These are phyloP conservation scores for Talaromyces sp. DNA, from an alignment of 2,329 filamentous ascomycete genomes.

Conservation along the genomic window DNA sequence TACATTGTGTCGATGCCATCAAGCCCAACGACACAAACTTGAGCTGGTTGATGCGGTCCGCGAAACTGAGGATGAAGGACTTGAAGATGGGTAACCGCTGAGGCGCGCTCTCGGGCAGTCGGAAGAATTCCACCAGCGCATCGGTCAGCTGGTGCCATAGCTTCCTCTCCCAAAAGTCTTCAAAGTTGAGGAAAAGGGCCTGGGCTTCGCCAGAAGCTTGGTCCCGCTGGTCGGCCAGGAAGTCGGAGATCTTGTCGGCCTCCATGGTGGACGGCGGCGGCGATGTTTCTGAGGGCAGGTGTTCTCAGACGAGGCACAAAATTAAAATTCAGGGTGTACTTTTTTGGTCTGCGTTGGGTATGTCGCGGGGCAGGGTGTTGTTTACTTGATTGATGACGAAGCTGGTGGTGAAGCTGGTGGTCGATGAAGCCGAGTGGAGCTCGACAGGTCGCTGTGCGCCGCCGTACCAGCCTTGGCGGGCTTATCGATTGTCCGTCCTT, in stretches of 20 bases:
- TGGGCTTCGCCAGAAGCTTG: constrained; percentile 82
- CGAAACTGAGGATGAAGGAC: constrained; percentile 90
- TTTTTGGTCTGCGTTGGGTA: neutral
- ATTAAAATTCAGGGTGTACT: neutral
- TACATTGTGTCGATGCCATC: constrained; percentile 77
- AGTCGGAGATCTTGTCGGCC: constrained; percentile 81
- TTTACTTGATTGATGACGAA: constrained; percentile 9
- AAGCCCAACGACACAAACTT: constrained; percentile 91
- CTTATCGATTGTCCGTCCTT: neutral
- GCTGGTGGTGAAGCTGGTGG: constrained; percentile 13
- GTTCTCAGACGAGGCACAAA: neutral
- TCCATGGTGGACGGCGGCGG: constrained; percentile 57
- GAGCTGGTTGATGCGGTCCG: constrained; percentile 97
- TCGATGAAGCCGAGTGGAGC: constrained; percentile 15
- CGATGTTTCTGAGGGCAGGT: constrained; percentile 1
- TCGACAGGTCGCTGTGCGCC: constrained; percentile 23
- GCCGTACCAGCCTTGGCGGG: constrained; percentile 14
- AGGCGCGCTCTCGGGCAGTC: constrained; percentile 69
- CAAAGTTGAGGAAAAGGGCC: constrained; percentile 81
- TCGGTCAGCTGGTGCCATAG: constrained; percentile 99
- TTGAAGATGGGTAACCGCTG: constrained; percentile 90
- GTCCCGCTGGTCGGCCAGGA: constrained; percentile 86
- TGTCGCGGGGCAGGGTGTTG: constrained; percentile 11
- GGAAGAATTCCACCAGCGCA: constrained; percentile 81
- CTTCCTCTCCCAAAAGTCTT: constrained; percentile 97